Base-by-base conservation (phyloP, 805 yeast species). In the Kazachstania kunashirensis region DNA sequence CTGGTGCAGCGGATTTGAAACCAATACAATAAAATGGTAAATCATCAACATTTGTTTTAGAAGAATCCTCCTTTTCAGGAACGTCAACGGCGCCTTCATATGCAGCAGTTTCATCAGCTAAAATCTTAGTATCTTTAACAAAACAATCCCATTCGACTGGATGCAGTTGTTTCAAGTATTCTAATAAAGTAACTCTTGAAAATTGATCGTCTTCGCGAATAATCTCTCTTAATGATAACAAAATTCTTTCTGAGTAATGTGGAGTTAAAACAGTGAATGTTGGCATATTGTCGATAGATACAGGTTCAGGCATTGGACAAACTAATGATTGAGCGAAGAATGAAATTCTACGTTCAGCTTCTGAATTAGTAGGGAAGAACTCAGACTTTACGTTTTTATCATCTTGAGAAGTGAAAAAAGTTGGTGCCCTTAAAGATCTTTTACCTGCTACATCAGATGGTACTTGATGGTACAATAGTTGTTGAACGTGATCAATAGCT, bases 231-330 rank as follows among this genome's bases (percentile, higher is more conserved):
- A 92, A 68, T 15, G 95, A 84, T 35, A 89, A 68, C 50, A 88
- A 70, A 45, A 89, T 89, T 75, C 86, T 89, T 67, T 89, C 98
- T 45, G 89, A 70, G 65, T 88, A 89, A 63, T 89, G 98, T 51
- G 98, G 97, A 47, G 89, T 82, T 63, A 89, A 71, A 16, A 92
- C 97, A 24, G 97, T 86, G 65, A 92, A 92, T 7, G 97, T 88
- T 47, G 98, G 98, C 98, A 92, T 92, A 71, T 89, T 88, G 65
- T 92, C 98, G 50, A 92, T 96, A 26, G 98, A 97, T 55, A 89
- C 71, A 39, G 98, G 96, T 67, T 89, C 97, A 45, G 95, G 95
- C 54, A 92, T 88, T 50, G 98, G 98, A 39, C 96, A 89, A 34
- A 98, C 94, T 64, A 92, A 71, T 8, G 96, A 88, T 66, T 92